Evolutionary conservation across 176 grass and related monocot species (phyloP).

Genomic region (Aegilops longissima): DNA sequence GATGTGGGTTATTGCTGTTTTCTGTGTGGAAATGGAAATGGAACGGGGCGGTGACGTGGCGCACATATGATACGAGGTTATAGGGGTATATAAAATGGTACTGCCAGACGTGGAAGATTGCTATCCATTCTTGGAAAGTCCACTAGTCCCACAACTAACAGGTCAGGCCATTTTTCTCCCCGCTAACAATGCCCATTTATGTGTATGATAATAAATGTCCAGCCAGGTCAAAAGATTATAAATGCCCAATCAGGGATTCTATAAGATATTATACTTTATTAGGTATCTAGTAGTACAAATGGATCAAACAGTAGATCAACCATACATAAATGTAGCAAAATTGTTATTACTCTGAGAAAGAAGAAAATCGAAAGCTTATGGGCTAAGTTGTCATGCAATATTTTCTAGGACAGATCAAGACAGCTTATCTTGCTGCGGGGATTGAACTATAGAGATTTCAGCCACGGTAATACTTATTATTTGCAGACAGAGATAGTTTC

Average conservation of each 20-base stretch:
- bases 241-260: constrained; percentile 21
- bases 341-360: neutral
- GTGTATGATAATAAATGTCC: constrained; percentile 27
- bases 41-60: constrained; percentile 6
- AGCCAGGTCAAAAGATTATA: neutral
- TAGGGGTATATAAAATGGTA: constrained; percentile 25
- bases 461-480: neutral
- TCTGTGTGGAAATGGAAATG: constrained; percentile 35
- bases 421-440: neutral
- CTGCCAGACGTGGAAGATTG: constrained; percentile 49
- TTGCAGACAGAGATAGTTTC: neutral
- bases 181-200: neutral
- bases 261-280: neutral
- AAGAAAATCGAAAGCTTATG: constrained; percentile 22
- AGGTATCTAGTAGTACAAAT: constrained; percentile 1
- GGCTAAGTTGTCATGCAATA: neutral
- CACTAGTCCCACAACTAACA: constrained; percentile 10
- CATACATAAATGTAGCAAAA: neutral
- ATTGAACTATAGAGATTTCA: neutral
- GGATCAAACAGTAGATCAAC: constrained; percentile 12
- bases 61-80: constrained; percentile 69
- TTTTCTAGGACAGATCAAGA: neutral
- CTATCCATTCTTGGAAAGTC: constrained; percentile 52
- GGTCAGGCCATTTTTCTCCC: constrained; percentile 23
- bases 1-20: constrained; percentile 22